These are phyloP conservation scores for Tetrapyrgos nigripes DNA, from an alignment of 1,284 basidiomycete genomes.

Conservation along the genomic window DNA sequence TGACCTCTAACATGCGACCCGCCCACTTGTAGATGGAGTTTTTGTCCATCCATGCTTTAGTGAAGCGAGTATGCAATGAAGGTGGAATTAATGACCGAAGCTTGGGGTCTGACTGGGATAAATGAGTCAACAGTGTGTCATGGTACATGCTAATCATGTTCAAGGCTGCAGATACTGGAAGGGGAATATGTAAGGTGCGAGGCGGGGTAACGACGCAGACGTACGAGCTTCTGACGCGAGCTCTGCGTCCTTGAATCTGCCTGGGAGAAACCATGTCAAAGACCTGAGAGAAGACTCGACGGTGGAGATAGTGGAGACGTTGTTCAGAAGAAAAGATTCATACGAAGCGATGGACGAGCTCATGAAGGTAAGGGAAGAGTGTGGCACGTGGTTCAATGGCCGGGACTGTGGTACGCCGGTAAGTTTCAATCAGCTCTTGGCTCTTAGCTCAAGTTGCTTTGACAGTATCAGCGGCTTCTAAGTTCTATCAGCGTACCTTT, in stretches of 20 bases:
- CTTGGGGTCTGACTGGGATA: conserved; percentile 66
- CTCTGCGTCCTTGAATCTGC: conserved; percentile 96
- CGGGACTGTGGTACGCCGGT: not conserved
- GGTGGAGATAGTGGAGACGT: conserved; percentile 85
- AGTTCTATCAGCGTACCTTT: not conserved
- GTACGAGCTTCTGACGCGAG: conserved; percentile 89
- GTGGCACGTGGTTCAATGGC: not conserved
- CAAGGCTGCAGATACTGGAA: conserved; percentile 71
- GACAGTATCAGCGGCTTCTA: no score
- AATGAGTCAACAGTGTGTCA: conserved; percentile 78
- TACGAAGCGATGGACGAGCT: conserved; percentile 61
- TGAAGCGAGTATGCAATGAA: conserved; percentile 79
- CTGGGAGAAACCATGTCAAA: conserved; percentile 93
- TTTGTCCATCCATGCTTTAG: conserved; percentile 80
- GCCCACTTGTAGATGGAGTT: conserved; percentile 76
- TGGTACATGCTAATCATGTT: conserved; percentile 88
- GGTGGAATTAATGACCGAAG: conserved; percentile 74
- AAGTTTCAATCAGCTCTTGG: not conserved
- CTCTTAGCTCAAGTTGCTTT: no score
- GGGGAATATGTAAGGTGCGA: conserved; percentile 21
- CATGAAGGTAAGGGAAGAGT: conserved; percentile 9
- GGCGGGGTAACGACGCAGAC: conserved; percentile 42
- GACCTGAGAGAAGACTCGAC: conserved; percentile 90
- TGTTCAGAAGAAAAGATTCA: conserved; percentile 83
- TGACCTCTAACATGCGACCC: conserved; percentile 73